A percentile compares a stretch with the other conserved stretches of the same genome.
phyloP scores from a whole-genome alignment of 1,284 basidiomycete genomes.

The Trametes polyzona region DNA sequence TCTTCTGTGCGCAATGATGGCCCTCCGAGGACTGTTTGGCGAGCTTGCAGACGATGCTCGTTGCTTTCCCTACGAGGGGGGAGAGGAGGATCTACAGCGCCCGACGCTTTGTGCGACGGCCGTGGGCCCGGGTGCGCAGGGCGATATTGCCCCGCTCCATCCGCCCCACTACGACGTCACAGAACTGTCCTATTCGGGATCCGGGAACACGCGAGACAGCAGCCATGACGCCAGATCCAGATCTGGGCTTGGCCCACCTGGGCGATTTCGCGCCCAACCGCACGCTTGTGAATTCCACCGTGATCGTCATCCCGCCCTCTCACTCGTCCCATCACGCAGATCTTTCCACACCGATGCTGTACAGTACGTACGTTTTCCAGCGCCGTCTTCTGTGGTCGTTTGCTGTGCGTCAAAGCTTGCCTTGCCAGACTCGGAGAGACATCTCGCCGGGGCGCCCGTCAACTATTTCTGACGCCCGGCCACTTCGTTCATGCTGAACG shows the following conservation, averaged over 20 bases:
- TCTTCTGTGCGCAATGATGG: background rate
- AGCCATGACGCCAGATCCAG: conserved; percentile 12
- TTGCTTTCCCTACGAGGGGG: background rate
- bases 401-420: too few species aligned
- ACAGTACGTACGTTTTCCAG: too few species aligned
- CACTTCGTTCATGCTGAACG: background rate
- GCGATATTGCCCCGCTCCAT: conserved; percentile 6
- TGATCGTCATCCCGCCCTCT: background rate
- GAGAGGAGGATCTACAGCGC: background rate
- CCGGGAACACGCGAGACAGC: background rate
- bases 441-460: background rate
- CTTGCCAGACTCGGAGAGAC: background rate
- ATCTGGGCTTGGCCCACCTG: background rate
- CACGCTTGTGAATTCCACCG: background rate
- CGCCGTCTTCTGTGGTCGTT: too few species aligned
- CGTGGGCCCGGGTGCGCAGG: background rate
- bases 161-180: conserved; percentile 14
- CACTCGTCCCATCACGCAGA: background rate
- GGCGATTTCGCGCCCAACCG: background rate
- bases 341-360: background rate
- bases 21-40: background rate
- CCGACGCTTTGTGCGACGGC: background rate
- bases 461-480: background rate
- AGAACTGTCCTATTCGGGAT: background rate
- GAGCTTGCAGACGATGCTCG: background rate